phyloP scores from a whole-genome alignment of 1,284 basidiomycete genomes.

The Agaricales sp. region DNA sequence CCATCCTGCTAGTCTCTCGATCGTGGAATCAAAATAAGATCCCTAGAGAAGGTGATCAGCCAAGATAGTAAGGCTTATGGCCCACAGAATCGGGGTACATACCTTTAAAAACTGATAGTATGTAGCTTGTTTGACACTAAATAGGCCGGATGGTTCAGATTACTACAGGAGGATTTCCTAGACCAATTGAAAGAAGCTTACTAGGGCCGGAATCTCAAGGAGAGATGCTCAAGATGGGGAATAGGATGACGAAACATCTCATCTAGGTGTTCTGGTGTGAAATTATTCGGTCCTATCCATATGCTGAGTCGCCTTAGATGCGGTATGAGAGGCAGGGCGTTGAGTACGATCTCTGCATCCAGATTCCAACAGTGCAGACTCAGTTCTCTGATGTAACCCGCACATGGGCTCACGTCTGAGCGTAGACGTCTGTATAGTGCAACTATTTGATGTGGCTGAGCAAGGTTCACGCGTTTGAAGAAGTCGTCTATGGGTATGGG shows the following conservation, averaged over 20 bases:
- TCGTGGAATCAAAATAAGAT: conserved; percentile 55
- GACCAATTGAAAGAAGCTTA: conserved; percentile 23
- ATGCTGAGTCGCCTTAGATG: conserved; percentile 37
- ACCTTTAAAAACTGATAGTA: conserved; percentile 64
- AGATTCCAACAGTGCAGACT: conserved; percentile 45
- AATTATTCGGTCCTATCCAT: conserved; percentile 51
- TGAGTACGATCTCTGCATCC: conserved; percentile 54
- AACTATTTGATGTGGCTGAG: conserved; percentile 30
- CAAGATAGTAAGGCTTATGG: background rate
- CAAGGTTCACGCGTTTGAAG: conserved; percentile 39
- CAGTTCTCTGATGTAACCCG: conserved; percentile 33
- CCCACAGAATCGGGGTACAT: conserved; percentile 5
- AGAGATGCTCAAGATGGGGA: conserved; percentile 30
- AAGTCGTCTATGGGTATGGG: conserved; percentile 41
- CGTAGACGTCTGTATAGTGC: conserved; percentile 37
- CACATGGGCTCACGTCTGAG: conserved; percentile 10
- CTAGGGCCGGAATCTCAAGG: conserved; percentile 62
- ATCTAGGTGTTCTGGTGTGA: conserved; percentile 56
- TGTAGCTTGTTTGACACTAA: conserved; percentile 52
- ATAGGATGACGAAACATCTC: conserved; percentile 38
- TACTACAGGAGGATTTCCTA: background rate
- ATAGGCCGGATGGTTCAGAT: conserved; percentile 2
- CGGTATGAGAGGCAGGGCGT: conserved; percentile 39
- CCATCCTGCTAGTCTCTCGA: conserved; percentile 48
- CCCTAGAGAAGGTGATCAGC: conserved; percentile 28